A percentile compares a stretch with the other conserved stretches of the same genome.
Evolutionary conservation across 345 rosid species (phyloP).

Genomic region (Mallotus nudiflorus): DNA sequence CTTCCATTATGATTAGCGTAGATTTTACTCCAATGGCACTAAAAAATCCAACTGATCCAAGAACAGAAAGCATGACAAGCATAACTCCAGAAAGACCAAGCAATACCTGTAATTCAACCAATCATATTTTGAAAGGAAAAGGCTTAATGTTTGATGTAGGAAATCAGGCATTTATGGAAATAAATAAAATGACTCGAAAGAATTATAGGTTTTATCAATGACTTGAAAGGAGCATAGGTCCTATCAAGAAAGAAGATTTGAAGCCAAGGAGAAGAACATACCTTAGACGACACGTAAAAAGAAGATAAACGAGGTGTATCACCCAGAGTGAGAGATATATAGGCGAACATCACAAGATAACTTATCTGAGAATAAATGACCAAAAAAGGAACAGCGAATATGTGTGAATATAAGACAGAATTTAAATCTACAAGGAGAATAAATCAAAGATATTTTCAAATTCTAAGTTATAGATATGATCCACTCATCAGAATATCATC

Average conservation of each 20-base stretch:
- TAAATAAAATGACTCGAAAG: not conserved
- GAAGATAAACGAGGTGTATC: constrained; percentile 66
- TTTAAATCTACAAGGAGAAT: not conserved
- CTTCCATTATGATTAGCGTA: constrained; percentile 96
- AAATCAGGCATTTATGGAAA: not conserved
- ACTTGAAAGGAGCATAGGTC: not conserved
- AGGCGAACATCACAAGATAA: constrained; percentile 98
- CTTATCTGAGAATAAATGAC: constrained; percentile 67
- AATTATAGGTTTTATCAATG: not conserved
- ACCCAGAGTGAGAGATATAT: constrained; percentile 89
- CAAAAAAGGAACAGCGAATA: constrained; percentile 10
- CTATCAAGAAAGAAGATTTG: not conserved
- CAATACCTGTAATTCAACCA: constrained; percentile 59
- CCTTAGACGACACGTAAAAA: constrained; percentile 89
- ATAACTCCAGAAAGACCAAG: constrained; percentile 96
- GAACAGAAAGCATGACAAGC: constrained; percentile 95
- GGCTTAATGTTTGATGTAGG: not conserved
- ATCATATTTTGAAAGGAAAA: constrained; percentile 9
- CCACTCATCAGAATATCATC: not conserved
- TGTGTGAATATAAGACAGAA: not conserved
- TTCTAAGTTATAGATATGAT: not conserved
- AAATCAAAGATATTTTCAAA: not conserved
- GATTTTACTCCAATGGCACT: constrained; percentile 94
- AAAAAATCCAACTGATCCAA: constrained; percentile 94
- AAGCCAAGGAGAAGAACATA: constrained; percentile 28